A percentile compares a stretch with the other conserved stretches of the same genome.
phyloP scores from a whole-genome alignment of 768 basidiomycete species.

The Phaeotremella skinneri region DNA sequence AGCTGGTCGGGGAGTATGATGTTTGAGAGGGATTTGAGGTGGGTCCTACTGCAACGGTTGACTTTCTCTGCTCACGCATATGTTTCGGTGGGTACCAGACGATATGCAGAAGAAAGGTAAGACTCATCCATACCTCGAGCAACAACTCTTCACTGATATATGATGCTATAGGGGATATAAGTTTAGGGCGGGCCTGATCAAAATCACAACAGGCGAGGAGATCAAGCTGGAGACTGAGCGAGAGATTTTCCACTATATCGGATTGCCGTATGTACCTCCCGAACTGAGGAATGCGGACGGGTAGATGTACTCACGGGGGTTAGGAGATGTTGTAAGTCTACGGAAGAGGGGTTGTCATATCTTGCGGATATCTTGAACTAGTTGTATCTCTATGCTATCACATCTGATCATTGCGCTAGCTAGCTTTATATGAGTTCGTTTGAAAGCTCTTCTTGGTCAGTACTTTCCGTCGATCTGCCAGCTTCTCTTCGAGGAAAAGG shows the following conservation, averaged over 20 bases:
- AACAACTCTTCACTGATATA: background rate
- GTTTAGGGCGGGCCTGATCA: slow-evolving; percentile 38
- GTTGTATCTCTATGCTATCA: too few species aligned
- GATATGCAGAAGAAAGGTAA: slow-evolving; percentile 39
- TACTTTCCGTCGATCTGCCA: too few species aligned
- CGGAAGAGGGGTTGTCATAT: too few species aligned
- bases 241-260: slow-evolving; percentile 45
- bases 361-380: too few species aligned
- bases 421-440: too few species aligned
- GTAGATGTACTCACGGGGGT: slow-evolving; percentile 5
- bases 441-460: too few species aligned
- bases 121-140: background rate
- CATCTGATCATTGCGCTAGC: too few species aligned
- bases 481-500: too few species aligned
- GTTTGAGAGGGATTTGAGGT: slow-evolving; percentile 80
- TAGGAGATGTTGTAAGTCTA: background rate
- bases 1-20: slow-evolving; percentile 91
- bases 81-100: slow-evolving; percentile 15
- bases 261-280: slow-evolving; percentile 45
- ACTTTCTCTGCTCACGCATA: background rate
- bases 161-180: slow-evolving; percentile 31
- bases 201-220: slow-evolving; percentile 40
- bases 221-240: slow-evolving; percentile 44
- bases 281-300: slow-evolving; percentile 49
- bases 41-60: background rate